Evolutionary conservation across 163 green algal genomes (phyloP), one percentile per base, ranked within the genome.

Genomic region (Chlamydomonas reinhardtii): DNA sequence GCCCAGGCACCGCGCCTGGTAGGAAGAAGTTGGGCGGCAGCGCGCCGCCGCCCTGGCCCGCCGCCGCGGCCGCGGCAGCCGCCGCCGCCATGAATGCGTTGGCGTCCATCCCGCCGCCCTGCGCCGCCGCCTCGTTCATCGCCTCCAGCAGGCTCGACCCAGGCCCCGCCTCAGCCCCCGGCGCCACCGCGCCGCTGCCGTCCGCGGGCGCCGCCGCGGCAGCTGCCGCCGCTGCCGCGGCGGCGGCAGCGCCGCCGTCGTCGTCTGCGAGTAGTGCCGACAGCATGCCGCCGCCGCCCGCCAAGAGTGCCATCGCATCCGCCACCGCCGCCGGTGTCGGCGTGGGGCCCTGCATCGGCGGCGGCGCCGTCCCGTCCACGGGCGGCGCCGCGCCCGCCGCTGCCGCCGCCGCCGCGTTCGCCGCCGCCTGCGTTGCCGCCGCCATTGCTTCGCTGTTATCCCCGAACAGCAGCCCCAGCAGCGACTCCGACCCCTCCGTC

Each of bases 401-500:
- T 66, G 54, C n/a, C 77, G 25, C 29, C 66, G 31, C 29, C 4
- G n/a, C 9, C 29, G 31, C 20, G 64, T 39, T 29, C 43, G 76
- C 35, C 64, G 43, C 43, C 31, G 77, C 43, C 22, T 48, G 31
- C 31, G 66, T 68, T 0, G 74, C 77, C 2, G 22, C 66, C 20
- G 31, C 66, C 66, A 31, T 31, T 2, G 31, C 66, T 15, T n/a
- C 66, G 12, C 29, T 25, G 31, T 29, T 43, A 4, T 76, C 65
- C 66, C 27, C 77, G 4, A 85, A 39, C 48, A 85, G 48, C 65
- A 85, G 24, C 66, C 77, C 77, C 66, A 85, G 6, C 66, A 85
- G 76, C 20, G 66, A 76, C 32, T 56, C 48, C 11, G 48, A 17
- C 11, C 48, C 48, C 6, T 69, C 62, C 2, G 61, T 34, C 32